Evolutionary conservation across 169 alveolate species (phyloP), one percentile per base, ranked within the genome.

Genomic region (Plasmodium inui): DNA sequence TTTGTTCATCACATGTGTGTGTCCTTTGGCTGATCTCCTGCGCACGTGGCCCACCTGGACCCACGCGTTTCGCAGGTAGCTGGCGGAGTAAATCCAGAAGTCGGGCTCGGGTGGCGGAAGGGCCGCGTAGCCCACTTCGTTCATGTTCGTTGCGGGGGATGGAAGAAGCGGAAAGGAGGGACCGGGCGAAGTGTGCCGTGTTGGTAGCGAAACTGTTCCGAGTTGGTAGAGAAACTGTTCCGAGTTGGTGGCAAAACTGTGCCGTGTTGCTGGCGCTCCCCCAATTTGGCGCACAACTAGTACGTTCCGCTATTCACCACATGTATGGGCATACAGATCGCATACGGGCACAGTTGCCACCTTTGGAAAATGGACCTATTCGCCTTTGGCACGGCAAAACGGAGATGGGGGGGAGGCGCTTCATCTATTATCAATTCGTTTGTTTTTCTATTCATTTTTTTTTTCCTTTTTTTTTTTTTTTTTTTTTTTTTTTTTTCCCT

Each of bases 11-110:
- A 34, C 55, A 41, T 34, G 50, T 34, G n/a, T 37, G 5, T 41
- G 17, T 22, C 55, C 1, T 39, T 41, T 3, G 6, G 6, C 26
- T 30, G 37, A 8, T 74, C 30, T 46, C 0, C n/a, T 1, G 3
- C n/a, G 5, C 57, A 5, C 4, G 1, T 12, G 57, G n/a, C 80
- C 80, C 30, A 88, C 94, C 88, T 88, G 94, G 12, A 88, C 76
- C 94, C 94, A 88, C 19, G 72, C 70, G 19, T 78, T 74, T 39
- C 94, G 78, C 72, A 88, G 67, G 61, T 88, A 78, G 30, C 44
- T 88, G 74, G 94, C 94, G 80, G 78, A 78, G 80, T 88, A 88
- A 50, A 88, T 88, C 94, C 94, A 88, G 19, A 88, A 88, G 70
- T 88, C 94, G 1, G 94, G 94, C 32, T 88, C 55, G 46, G 94